Percentiles rank a stretch among this genome's conserved stretches.
phyloP scores from a whole-genome alignment of 1,139 yeast species.

The Pichia sp. region DNA sequence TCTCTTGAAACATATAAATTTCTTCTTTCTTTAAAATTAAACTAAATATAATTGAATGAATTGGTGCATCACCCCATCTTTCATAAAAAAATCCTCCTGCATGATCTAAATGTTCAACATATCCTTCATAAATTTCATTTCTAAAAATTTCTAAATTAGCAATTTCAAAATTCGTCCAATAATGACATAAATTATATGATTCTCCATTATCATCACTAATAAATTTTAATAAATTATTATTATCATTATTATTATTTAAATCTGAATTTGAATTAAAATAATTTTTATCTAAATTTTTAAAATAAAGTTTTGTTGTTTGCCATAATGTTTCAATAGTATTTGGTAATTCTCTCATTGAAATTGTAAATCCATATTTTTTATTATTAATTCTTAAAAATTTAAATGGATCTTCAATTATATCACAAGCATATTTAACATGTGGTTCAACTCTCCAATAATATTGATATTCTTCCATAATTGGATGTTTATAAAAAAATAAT shows the following conservation, averaged over 20 bases:
- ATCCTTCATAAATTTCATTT: conserved; percentile 40
- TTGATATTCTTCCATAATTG: conserved; percentile 28
- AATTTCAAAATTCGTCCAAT: conserved; percentile 58
- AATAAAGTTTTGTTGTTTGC: conserved; percentile 37
- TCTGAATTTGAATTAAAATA: neutral
- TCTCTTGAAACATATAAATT: conserved; percentile 50
- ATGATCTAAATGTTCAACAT: conserved; percentile 44
- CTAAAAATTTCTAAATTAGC: conserved; percentile 50
- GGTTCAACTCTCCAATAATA: conserved; percentile 62
- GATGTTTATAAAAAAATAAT: conserved; percentile 46
- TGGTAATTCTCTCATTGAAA: conserved; percentile 46
- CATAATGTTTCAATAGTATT: conserved; percentile 47
- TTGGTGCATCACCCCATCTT: conserved; percentile 64
- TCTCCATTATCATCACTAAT: conserved; percentile 45
- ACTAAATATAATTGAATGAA: conserved; percentile 54
- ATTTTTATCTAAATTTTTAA: conserved; percentile 32
- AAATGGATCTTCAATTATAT: conserved; percentile 48
- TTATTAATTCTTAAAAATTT: conserved; percentile 44
- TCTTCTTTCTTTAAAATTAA: conserved; percentile 40
- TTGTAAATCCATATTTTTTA: conserved; percentile 49
- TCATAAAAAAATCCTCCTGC: conserved; percentile 59
- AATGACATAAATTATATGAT: conserved; percentile 50
- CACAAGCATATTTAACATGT: conserved; percentile 47
- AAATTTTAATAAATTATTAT: conserved; percentile 52
- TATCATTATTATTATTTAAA: neutral